Evolutionary conservation across 805 yeast genomes (phyloP), one percentile per base, ranked within the genome.

Genomic region (Wickerhamiella shivajii): DNA sequence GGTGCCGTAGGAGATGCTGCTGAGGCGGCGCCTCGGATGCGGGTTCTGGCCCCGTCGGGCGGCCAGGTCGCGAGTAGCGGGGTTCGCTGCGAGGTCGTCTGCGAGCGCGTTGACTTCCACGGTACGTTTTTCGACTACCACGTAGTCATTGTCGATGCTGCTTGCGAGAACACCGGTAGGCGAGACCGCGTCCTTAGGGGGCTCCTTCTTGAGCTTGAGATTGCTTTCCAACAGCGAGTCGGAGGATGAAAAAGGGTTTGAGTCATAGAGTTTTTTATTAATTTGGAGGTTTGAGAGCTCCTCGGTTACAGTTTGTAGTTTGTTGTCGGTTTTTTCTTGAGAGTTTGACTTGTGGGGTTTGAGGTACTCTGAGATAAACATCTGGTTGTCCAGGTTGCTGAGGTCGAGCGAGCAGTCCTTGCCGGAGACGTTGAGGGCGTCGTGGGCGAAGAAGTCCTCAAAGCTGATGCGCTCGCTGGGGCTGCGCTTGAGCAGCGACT

Each of bases 101-200:
- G 98, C 98, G 37, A 90, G 63, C 2, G 93, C 87, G 59, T 87
- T 87, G 6, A 87, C 93, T 51, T 90, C 97, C 3, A 87, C 96
- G 0, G 90, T 81, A 31, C 93, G 69, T 53, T 87, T 90, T 53
- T 87, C 97, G 18, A 87, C 85, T 24, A 87, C 93, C 21, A 87
- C 97, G 46, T 87, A 87, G 48, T 84, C 96, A 6, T 35, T 51
- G 44, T 41, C 64, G 19, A 16, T 6, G 29, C 20, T 16, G 9
- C 18, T 26, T 16, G 15, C n/a, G 27, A 14, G 18, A 18, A 24
- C n/a, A 18, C 18, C 17, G 27, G 15, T 9, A n/a, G n/a, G n/a
- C n/a, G n/a, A n/a, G n/a, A n/a, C n/a, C n/a, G n/a, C n/a, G n/a
- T n/a, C n/a, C n/a, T n/a, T n/a, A n/a, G n/a, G n/a, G n/a, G n/a